Evolutionary conservation across 257 asterid species (phyloP).

Genomic region (Dorcoceras hygrometricum): DNA sequence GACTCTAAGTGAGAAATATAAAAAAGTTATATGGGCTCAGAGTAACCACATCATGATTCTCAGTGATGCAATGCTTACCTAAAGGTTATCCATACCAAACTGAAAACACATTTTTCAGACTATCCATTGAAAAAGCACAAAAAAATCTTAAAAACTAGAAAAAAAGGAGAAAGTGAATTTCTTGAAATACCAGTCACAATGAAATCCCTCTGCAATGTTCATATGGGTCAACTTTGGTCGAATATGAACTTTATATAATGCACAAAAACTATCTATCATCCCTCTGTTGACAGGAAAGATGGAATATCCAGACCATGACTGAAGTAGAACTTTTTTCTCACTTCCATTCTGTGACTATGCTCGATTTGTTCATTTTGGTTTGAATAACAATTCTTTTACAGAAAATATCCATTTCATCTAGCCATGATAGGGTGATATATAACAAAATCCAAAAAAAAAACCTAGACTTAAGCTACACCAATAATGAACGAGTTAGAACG

Average conservation of each 20-base stretch:
- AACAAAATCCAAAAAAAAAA: too few species aligned
- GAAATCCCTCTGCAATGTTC: not conserved
- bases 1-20: not conserved
- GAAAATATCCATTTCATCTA: not conserved
- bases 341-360: not conserved
- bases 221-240: not conserved
- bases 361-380: not conserved
- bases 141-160: not conserved
- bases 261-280: not conserved
- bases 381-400: not conserved
- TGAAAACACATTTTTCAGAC: not conserved
- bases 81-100: not conserved
- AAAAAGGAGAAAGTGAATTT: not conserved
- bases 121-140: not conserved
- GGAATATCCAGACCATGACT: too few species aligned
- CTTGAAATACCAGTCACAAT: not conserved
- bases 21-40: not conserved
- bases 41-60: not conserved
- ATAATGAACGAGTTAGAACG: not conserved
- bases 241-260: not conserved
- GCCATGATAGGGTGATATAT: not conserved
- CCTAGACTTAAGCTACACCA: not conserved
- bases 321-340: too few species aligned
- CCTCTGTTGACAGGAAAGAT: not conserved
- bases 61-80: conserved; percentile 11